Evolutionary conservation across 2,329 filamentous ascomycete genomes (phyloP).

Genomic region (Neopestalotiopsis clavispora): DNA sequence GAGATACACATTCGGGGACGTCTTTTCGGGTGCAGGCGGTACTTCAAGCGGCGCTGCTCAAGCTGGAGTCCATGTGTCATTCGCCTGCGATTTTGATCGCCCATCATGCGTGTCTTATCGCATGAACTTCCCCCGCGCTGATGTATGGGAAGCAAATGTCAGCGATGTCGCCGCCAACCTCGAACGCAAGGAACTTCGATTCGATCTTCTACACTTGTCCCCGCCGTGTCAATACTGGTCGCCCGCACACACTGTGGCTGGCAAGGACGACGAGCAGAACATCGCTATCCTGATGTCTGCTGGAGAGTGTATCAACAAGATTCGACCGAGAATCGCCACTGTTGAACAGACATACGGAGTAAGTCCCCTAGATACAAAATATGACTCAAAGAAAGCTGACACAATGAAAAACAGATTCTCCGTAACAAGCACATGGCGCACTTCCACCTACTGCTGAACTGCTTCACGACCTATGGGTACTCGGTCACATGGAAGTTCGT

Average conservation of each 20-base stretch:
- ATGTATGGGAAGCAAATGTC: slow-evolving; percentile 51
- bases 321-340: slow-evolving; percentile 70
- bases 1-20: slow-evolving; percentile 71
- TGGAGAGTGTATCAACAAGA: slow-evolving; percentile 55
- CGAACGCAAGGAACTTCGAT: slow-evolving; percentile 39
- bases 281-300: slow-evolving; percentile 59
- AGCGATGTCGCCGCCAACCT: slow-evolving; percentile 48
- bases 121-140: slow-evolving; percentile 58
- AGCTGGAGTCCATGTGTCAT: slow-evolving; percentile 60
- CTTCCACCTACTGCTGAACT: slow-evolving; percentile 63
- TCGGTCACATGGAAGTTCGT: slow-evolving; percentile 71
- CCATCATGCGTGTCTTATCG: slow-evolving; percentile 61
- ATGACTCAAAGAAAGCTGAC: not conserved
- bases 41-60: slow-evolving; percentile 66
- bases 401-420: slow-evolving; percentile 45
- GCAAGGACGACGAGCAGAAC: slow-evolving; percentile 68
- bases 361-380: not conserved
- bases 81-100: slow-evolving; percentile 66
- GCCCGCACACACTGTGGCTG: slow-evolving; percentile 64
- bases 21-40: slow-evolving; percentile 76
- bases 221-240: slow-evolving; percentile 80
- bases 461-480: slow-evolving; percentile 68
- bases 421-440: slow-evolving; percentile 52
- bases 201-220: slow-evolving; percentile 74
- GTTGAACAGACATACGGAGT: slow-evolving; percentile 76